Evolutionary conservation across 2,329 filamentous ascomycete genomes (phyloP).

Genomic region (Diaporthe velutina): DNA sequence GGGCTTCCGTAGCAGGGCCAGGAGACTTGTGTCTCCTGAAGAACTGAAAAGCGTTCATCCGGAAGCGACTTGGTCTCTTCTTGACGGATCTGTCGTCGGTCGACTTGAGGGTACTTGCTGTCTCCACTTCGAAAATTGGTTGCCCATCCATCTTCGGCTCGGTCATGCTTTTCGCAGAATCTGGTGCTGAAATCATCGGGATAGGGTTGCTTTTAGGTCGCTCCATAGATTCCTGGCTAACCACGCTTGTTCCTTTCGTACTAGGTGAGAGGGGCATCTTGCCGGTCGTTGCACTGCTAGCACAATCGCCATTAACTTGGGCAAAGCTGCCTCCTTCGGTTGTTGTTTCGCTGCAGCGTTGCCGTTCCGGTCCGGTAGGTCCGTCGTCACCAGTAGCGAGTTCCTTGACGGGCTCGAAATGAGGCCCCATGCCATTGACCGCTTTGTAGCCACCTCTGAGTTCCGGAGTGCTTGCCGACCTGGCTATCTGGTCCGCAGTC

Average conservation of each 20-base stretch:
- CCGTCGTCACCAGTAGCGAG: conserved; percentile 59
- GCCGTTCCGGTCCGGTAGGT: conserved; percentile 56
- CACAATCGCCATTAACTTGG: conserved; percentile 69
- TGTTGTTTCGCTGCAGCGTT: conserved; percentile 72
- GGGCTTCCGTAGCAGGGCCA: conserved; percentile 48
- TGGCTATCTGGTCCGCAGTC: conserved; percentile 45
- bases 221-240: conserved; percentile 70
- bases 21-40: conserved; percentile 66
- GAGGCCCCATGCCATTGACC: conserved; percentile 57
- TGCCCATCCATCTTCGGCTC: conserved; percentile 46
- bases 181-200: conserved; percentile 49
- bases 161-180: conserved; percentile 44
- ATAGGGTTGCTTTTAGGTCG: conserved; percentile 59
- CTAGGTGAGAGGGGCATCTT: conserved; percentile 76
- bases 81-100: conserved; percentile 65
- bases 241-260: conserved; percentile 75
- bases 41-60: conserved; percentile 71
- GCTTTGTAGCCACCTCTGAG: conserved; percentile 54
- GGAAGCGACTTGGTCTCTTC: conserved; percentile 74
- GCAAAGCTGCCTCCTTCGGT: conserved; percentile 71
- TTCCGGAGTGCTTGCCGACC: conserved; percentile 49
- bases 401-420: conserved; percentile 62
- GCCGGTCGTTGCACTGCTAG: conserved; percentile 72
- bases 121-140: conserved; percentile 51
- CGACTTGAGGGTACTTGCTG: conserved; percentile 57